These are phyloP conservation scores for Baorangia bicolor DNA, from an alignment of 768 basidiomycete genomes.

Conservation along the genomic window DNA sequence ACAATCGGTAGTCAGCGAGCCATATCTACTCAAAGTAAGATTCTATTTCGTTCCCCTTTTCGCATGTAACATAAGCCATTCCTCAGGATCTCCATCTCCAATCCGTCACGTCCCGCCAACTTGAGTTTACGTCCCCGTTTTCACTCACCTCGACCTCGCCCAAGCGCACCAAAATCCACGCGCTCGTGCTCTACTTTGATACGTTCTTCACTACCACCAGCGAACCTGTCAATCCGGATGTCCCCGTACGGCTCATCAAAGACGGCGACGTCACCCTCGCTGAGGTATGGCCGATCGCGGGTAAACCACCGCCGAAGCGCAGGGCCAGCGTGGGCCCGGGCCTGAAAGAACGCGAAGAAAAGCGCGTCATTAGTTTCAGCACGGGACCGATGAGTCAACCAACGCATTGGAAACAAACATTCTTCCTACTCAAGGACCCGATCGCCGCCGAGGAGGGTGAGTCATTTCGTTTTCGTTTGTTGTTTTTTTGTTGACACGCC, in stretches of 20 bases:
- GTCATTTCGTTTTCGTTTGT: constrained; percentile 20
- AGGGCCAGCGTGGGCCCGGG: constrained; percentile 53
- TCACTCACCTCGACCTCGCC: constrained; percentile 60
- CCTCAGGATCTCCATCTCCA: constrained; percentile 73
- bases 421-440: constrained; percentile 82
- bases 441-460: constrained; percentile 73
- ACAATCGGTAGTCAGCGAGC: constrained; percentile 61
- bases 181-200: constrained; percentile 93
- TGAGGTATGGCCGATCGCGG: constrained; percentile 78
- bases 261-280: constrained; percentile 64
- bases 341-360: constrained; percentile 40
- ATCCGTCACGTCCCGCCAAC: constrained; percentile 61
- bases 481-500: not conserved
- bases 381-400: constrained; percentile 85
- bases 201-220: constrained; percentile 77
- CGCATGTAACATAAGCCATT: not conserved
- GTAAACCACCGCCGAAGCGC: constrained; percentile 58
- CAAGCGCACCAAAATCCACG: constrained; percentile 63
- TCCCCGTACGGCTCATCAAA: constrained; percentile 53
- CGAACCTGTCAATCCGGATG: constrained; percentile 51
- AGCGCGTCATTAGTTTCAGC: constrained; percentile 69
- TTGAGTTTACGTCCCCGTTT: constrained; percentile 81
- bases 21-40: constrained; percentile 65
- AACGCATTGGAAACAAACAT: constrained; percentile 97
- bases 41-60: not conserved